Percentiles rank a stretch among this genome's conserved stretches.
Evolutionary conservation across 495 filamentous ascomycete species (phyloP).

Genomic region (Neurospora sp.): DNA sequence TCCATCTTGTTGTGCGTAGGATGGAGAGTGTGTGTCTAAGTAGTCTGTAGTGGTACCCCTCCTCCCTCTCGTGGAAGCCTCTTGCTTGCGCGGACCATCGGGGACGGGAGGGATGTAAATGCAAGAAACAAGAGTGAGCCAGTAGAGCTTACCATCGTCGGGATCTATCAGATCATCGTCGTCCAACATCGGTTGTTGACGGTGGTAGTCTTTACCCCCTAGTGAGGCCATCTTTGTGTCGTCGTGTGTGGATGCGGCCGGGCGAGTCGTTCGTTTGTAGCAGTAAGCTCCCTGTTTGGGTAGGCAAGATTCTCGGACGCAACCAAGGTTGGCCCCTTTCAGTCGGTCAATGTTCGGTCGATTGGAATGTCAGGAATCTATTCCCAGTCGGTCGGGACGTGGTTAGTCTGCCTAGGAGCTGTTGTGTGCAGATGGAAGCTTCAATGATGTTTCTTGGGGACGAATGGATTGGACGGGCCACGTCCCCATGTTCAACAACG

Average conservation of each 20-base stretch:
- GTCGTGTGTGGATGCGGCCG: neutral
- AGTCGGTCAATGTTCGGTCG: neutral
- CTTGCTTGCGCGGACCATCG: neutral
- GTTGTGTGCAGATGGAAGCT: neutral
- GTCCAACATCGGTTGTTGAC: slow-evolving; percentile 28
- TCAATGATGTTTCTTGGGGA: neutral
- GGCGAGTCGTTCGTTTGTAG: neutral
- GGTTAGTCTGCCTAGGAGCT: neutral
- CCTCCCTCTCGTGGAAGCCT: neutral
- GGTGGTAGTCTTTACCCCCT: neutral
- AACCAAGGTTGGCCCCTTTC: neutral
- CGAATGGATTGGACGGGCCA: neutral
- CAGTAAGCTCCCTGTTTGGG: neutral
- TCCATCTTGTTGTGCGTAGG: neutral
- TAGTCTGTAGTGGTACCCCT: neutral
- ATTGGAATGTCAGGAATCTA: neutral
- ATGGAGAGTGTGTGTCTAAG: neutral
- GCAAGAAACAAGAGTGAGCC: neutral
- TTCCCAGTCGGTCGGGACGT: neutral
- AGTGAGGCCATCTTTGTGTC: neutral
- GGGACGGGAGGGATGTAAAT: neutral
- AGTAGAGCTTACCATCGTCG: slow-evolving; percentile 62
- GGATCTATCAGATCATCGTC: slow-evolving; percentile 88
- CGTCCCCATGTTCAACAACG: neutral
- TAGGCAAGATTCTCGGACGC: neutral